phyloP scores from a whole-genome alignment of 164 flowering plant species.

The Nymphaea colorata region DNA sequence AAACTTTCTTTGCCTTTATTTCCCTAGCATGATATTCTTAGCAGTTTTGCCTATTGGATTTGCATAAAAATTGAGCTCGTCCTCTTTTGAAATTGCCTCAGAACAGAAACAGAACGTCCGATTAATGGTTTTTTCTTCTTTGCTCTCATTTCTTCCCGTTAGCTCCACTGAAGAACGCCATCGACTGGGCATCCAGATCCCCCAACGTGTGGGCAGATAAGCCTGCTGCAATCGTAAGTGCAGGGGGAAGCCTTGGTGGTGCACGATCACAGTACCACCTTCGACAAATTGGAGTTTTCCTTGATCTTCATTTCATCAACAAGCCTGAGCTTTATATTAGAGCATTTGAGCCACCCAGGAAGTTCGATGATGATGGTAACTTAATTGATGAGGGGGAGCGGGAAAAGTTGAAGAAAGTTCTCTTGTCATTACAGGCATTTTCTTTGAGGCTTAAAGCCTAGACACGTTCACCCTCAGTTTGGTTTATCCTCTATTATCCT shows the following conservation, averaged over 20 bases:
- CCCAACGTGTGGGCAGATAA: slow-evolving; percentile 84
- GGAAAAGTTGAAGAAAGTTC: slow-evolving; percentile 38
- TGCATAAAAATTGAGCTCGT: not conserved
- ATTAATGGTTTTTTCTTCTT: not conserved
- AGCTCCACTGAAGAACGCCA: slow-evolving; percentile 73
- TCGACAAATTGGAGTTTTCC: slow-evolving; percentile 72
- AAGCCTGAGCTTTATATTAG: slow-evolving; percentile 56
- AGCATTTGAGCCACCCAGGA: slow-evolving; percentile 48
- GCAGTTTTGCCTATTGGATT: not conserved
- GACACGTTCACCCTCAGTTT: not conserved
- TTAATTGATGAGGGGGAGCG: slow-evolving; percentile 35
- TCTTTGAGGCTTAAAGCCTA: slow-evolving; percentile 33
- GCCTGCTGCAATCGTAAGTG: slow-evolving; percentile 77
- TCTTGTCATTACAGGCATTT: slow-evolving; percentile 41
- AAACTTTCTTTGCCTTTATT: not conserved
- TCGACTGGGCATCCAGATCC: slow-evolving; percentile 91
- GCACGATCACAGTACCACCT: slow-evolving; percentile 64
- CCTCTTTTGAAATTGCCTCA: not conserved
- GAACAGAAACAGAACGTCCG: not conserved
- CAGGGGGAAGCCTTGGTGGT: slow-evolving; percentile 56
- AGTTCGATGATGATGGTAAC: slow-evolving; percentile 61
- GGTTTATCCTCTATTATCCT: too few relatives aligned
- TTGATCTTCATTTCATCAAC: slow-evolving; percentile 84
- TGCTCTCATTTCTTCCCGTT: not conserved
- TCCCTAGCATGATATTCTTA: not conserved